Percentiles rank a stretch among this genome's conserved stretches.
Evolutionary conservation across 2,329 filamentous ascomycete genomes (phyloP).

Genomic region (Cadophora sp.): DNA sequence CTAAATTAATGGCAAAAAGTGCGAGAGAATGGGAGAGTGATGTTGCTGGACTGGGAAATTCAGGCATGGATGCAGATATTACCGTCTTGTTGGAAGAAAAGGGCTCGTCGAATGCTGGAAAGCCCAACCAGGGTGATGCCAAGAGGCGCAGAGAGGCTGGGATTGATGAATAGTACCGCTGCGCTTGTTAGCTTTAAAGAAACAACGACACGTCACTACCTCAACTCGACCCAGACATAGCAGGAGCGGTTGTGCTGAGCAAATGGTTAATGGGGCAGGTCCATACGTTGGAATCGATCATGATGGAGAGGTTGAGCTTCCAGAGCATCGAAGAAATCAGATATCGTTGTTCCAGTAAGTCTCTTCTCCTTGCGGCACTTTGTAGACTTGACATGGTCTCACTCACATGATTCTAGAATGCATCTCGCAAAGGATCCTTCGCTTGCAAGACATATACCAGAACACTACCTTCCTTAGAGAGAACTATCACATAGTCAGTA

Average conservation of each 20-base stretch:
- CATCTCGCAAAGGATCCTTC: neutral
- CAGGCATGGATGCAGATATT: neutral
- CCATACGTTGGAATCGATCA: neutral
- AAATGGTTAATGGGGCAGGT: neutral
- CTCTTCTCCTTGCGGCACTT: neutral
- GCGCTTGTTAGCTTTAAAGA: too few relatives aligned
- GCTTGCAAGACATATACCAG: neutral
- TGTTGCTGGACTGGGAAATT: neutral
- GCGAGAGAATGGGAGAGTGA: neutral
- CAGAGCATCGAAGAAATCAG: neutral
- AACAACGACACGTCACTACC: too few relatives aligned
- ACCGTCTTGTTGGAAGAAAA: neutral
- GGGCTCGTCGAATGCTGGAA: neutral
- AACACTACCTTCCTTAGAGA: neutral
- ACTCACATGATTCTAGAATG: neutral
- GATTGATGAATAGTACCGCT: neutral
- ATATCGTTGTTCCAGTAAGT: neutral
- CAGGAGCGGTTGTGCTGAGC: too few relatives aligned
- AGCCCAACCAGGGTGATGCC: too few relatives aligned
- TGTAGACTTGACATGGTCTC: too few relatives aligned
- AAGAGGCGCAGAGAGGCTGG: neutral
- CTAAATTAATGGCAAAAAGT: neutral
- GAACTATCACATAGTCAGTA: neutral
- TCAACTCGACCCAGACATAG: too few relatives aligned
- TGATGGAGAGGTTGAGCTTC: neutral